A percentile compares a stretch with the other conserved stretches of the same genome.
These are phyloP conservation scores for Metarhizium sp. DNA, from an alignment of 2,329 filamentous ascomycete species.

Conservation along the genomic window DNA sequence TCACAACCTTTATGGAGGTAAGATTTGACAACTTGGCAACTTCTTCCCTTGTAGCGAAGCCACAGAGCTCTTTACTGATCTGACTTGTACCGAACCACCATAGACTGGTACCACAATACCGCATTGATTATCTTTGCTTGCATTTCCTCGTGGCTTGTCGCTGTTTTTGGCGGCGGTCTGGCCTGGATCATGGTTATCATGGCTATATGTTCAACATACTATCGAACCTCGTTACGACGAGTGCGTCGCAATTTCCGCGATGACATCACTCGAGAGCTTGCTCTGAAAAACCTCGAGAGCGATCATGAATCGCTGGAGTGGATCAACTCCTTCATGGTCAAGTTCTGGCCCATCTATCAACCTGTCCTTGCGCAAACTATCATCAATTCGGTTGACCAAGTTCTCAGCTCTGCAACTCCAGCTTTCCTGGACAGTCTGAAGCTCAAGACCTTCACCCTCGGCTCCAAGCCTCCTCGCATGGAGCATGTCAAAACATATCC, in stretches of 20 bases:
- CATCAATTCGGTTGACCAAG: slow-evolving; percentile 90
- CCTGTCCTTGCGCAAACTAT: slow-evolving; percentile 88
- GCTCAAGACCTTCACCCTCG: slow-evolving; percentile 87
- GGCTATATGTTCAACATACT: slow-evolving; percentile 88
- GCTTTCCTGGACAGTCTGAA: slow-evolving; percentile 89
- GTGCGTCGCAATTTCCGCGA: slow-evolving; percentile 94
- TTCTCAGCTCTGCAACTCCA: slow-evolving; percentile 84
- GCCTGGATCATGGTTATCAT: slow-evolving; percentile 92
- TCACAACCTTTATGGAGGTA: slow-evolving; percentile 84
- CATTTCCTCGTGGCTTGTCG: slow-evolving; percentile 81
- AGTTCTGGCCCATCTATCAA: slow-evolving; percentile 99
- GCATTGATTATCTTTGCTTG: slow-evolving; percentile 92
- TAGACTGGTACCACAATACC: slow-evolving; percentile 97
- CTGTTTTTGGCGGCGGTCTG: slow-evolving; percentile 80
- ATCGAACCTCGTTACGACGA: slow-evolving; percentile 86
- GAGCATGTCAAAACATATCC: slow-evolving; percentile 98
- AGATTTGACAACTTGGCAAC: slow-evolving; percentile 12
- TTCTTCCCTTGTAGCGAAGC: background rate
- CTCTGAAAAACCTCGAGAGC: slow-evolving; percentile 76
- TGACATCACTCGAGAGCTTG: slow-evolving; percentile 82
- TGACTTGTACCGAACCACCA: background rate
- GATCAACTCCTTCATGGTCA: slow-evolving; percentile 98
- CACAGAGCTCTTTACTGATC: background rate
- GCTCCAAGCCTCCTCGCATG: slow-evolving; percentile 88
- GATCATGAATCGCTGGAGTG: slow-evolving; percentile 92